Conservation (phyloP, 495 filamentous ascomycete genomes). For the Daldinia bambusicola region DNA sequence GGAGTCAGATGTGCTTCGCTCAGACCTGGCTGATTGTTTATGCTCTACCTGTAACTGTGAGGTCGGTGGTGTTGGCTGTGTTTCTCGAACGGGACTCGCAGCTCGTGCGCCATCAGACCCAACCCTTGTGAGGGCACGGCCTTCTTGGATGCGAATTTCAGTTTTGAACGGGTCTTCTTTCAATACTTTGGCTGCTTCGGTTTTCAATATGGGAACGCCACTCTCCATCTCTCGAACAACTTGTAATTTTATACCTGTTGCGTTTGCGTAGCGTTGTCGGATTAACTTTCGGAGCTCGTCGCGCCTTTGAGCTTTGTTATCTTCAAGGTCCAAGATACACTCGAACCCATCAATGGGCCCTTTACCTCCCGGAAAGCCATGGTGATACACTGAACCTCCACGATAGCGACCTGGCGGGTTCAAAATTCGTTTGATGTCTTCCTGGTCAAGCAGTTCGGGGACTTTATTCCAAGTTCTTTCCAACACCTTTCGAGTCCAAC, state of each 20-base stretch:
- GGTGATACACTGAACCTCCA: conserved; percentile 1
- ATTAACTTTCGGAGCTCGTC: not conserved
- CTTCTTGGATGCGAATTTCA: not conserved
- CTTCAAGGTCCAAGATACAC: not conserved
- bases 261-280: not conserved
- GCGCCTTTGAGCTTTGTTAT: not conserved
- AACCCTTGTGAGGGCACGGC: not conserved
- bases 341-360: not conserved
- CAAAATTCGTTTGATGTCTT: not conserved
- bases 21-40: not conserved
- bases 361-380: conserved; percentile 1
- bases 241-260: not conserved
- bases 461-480: not conserved
- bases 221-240: not conserved
- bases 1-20: not conserved
- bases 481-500: not conserved
- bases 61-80: not conserved
- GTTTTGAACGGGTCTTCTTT: not conserved
- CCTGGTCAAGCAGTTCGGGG: not conserved
- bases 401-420: not conserved
- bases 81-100: not conserved
- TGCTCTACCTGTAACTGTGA: not conserved
- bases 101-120: not conserved
- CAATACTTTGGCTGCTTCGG: not conserved
- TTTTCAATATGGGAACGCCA: not conserved